Base-by-base conservation (phyloP, 1,284 basidiomycete species). In the Ganoderma sp. region DNA sequence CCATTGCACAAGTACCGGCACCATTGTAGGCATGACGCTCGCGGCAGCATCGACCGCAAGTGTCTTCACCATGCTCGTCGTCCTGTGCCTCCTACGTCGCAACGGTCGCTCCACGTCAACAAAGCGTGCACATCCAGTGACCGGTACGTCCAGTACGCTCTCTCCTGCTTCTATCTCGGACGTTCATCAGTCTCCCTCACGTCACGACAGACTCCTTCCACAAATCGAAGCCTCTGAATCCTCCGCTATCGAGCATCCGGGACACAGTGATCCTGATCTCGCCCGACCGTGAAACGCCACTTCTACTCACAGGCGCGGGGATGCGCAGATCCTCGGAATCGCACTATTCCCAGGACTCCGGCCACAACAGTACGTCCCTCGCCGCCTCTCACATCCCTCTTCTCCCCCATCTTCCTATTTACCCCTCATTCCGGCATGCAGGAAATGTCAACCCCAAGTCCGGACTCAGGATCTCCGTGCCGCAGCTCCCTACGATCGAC, bases 201-300 rank as follows among this genome's bases (percentile, higher is more conserved):
- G 32, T 56, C 28, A 15, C 28, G 28, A 28, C 52, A 56, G 52
- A 56, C 7, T 4, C 52, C 28, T 34, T 56, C 52, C 28, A 15
- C 28, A 32, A 17, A 34, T 56, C 52, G 28, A 56, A 56, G 52
- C 7, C 7, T 14, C 52, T 28, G 12, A 56, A 34, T 14, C 52
- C 52, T 19, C 15, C 52, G 52, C 52, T 28, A 56, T 56, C 52
- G 15, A 34, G 52, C 32, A 56, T 56, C 28, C 28, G 52, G 52
- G 52, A 56, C 17, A 56, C 52, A 7, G 52, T 56, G 28, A 56
- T 56, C 28, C 17, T 56, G 52, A 56, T 56, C 28, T 56, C 52
- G 28, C 52, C 52, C 52, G 28, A 56, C 52, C 52, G 52, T 15
- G 52, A 15, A 19, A 19, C 22, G 1, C 52, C 10, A 14, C 25